Base-by-base conservation (phyloP, 257 asterid genomes). In the Solanum gandarillasii region DNA sequence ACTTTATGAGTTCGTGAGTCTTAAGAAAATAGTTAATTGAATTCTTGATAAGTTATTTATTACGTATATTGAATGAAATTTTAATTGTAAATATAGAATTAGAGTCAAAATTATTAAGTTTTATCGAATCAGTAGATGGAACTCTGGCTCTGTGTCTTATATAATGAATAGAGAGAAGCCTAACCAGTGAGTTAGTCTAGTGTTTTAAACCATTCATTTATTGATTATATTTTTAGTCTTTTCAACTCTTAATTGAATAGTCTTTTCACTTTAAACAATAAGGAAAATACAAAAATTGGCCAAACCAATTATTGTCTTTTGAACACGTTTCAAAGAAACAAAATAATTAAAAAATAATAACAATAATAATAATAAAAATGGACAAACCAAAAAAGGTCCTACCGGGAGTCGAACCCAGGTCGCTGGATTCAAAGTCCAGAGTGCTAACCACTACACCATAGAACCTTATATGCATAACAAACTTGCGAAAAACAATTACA, bases 401-500 rank as follows among this genome's bases (percentile, higher is more conserved):
- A 94, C 98, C 98, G 97, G 98, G 97, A 94, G 96, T 95, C 97
- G 94, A 96, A 94, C 98, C 98, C 98, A 94, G 98, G 98, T 96
- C 95, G 97, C 98, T 94, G 98, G 97, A 95, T 96, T 96, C 98
- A 96, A 96, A 96, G 97, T 96, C 95, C 98, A 94, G 98, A 96
- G 98, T 95, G 98, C 97, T 96, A 95, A 94, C 98, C 98, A 94
- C 98, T 95, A 96, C 98, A 95, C 97, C 98, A 94, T 81, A 46
- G 70, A 81, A 81, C 43, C 46, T 41, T 41, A 41, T 14, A 41
- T 41, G 48, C 48, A 11, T 11, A 41, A 1, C 1, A 41, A 11
- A 41, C 48, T 41, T 41, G 5, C 48, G 27, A 20, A 18, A 2
- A 73, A 34, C 1, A 4, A 25, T 78, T 41, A n/a, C 36, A 78